phyloP scores from a whole-genome alignment of 306 rosid species.

The Fragaria nilgerrensis region DNA sequence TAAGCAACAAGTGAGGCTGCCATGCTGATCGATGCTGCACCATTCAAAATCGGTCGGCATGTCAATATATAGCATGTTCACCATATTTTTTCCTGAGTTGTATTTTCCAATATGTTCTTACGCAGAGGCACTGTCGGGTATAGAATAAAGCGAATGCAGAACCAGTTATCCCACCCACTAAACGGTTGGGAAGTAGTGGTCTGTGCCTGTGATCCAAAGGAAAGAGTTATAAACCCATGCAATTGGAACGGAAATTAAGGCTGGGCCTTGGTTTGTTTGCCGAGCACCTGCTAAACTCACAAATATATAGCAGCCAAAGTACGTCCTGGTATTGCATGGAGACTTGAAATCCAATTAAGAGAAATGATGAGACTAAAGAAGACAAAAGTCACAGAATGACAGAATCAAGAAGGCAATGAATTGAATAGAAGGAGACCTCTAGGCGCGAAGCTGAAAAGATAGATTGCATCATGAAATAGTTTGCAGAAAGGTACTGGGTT shows the following conservation, averaged over 20 bases:
- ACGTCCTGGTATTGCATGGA: constrained; percentile 61
- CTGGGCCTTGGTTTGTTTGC: constrained; percentile 68
- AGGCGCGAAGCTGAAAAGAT: no score
- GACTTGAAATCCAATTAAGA: constrained; percentile 58
- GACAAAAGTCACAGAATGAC: background rate
- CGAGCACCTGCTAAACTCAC: constrained; percentile 70
- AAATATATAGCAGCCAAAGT: constrained; percentile 65
- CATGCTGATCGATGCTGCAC: background rate
- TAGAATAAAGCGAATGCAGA: constrained; percentile 52
- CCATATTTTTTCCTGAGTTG: constrained; percentile 28
- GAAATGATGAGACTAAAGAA: constrained; percentile 9
- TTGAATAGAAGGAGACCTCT: background rate
- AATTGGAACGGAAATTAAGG: constrained; percentile 52
- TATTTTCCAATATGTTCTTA: constrained; percentile 13
- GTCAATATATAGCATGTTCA: background rate
- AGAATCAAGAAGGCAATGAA: background rate
- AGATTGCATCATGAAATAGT: no score
- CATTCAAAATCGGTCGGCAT: background rate
- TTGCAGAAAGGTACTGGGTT: no score
- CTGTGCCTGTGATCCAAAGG: constrained; percentile 56
- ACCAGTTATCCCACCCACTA: constrained; percentile 77
- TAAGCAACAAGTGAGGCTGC: background rate
- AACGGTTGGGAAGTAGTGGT: constrained; percentile 76
- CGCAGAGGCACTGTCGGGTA: constrained; percentile 53
- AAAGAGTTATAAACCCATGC: constrained; percentile 46